Evolutionary conservation across 2,329 filamentous ascomycete genomes (phyloP), one percentile per base, ranked within the genome.

Genomic region (Microcyclosporella mali): DNA sequence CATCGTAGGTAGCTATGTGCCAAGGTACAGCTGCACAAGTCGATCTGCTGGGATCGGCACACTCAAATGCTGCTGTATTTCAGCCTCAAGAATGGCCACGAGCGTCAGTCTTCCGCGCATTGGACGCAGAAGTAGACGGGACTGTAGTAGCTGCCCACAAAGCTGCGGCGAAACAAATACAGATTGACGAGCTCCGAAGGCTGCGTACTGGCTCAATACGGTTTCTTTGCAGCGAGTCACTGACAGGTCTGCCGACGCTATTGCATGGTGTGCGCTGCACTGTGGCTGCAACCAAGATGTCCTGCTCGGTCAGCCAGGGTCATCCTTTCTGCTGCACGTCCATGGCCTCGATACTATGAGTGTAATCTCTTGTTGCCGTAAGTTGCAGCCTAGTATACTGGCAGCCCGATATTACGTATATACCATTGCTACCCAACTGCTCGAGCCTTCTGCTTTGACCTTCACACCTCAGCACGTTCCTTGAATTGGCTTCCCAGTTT

Each of bases 261-360:
- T 46, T 38, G 38, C 45, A 36, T 33, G 27, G 33, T 33, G 10
- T 11, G 17, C 33, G 31, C 28, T 28, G 40, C 32, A 37, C 36
- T 16, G 41, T 44, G 44, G 46, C 49, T 52, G 43, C 39, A 39
- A 43, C 47, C 46, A 49, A 51, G 47, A 45, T 46, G 45, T 41
- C 45, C 41, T 43, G 48, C 43, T 48, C 30, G 36, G 33, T 38
- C 17, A 41, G 41, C 45, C 35, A 31, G 48, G 50, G 46, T 53
- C 35, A 53, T 53, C 48, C 50, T 46, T 31, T 32, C 25, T 29
- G 40, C 43, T 45, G 46, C 40, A 41, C 50, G 50, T 53, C 48
- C 50, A 45, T 38, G 33, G 40, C 46, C 41, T 49, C 46, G 46
- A 46, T 51, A 43, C 35, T 47, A 51, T 53, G 50, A 53, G 45